phyloP scores from a whole-genome alignment of 139 green algal genomes.

The Deuterostichococcus epilithicus region DNA sequence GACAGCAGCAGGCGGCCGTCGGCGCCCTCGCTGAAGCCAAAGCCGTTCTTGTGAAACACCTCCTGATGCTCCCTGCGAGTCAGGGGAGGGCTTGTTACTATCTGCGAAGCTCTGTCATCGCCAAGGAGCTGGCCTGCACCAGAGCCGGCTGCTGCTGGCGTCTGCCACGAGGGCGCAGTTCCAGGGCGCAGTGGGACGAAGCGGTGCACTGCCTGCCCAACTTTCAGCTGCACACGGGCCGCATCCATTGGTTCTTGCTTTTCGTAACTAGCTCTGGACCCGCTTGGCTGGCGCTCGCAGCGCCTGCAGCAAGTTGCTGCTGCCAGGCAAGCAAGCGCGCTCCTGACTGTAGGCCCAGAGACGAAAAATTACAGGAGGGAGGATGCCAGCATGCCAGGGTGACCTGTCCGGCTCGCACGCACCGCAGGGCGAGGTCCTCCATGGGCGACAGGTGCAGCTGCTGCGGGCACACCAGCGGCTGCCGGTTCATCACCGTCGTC shows the following conservation, averaged over 20 bases:
- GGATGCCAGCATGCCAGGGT: background rate
- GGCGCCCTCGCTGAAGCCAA: constrained; percentile 76
- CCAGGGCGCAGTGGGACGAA: too few species aligned
- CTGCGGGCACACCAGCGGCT: constrained; percentile 76
- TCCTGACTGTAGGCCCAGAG: background rate
- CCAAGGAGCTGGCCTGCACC: too few species aligned
- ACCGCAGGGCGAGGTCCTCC: constrained; percentile 49
- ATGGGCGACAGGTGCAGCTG: constrained; percentile 46
- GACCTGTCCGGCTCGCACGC: background rate
- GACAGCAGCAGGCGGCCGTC: constrained; percentile 43
- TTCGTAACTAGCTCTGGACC: too few species aligned
- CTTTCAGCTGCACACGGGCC: too few species aligned
- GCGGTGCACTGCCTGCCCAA: too few species aligned
- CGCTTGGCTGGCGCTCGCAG: too few species aligned
- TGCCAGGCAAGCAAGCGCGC: background rate
- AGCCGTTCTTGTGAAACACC: constrained; percentile 82
- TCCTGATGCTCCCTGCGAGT: constrained; percentile 54
- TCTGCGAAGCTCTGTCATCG: too few species aligned
- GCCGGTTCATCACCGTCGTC: constrained; percentile 62
- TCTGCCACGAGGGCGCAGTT: too few species aligned
- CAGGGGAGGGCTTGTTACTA: background rate
- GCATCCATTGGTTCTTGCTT: too few species aligned
- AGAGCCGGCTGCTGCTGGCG: too few species aligned
- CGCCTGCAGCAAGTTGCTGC: too few species aligned
- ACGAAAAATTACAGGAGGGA: background rate